These are phyloP conservation scores for Thielaviopsis ethacetica DNA, from an alignment of 2,329 filamentous ascomycete species.

Conservation along the genomic window DNA sequence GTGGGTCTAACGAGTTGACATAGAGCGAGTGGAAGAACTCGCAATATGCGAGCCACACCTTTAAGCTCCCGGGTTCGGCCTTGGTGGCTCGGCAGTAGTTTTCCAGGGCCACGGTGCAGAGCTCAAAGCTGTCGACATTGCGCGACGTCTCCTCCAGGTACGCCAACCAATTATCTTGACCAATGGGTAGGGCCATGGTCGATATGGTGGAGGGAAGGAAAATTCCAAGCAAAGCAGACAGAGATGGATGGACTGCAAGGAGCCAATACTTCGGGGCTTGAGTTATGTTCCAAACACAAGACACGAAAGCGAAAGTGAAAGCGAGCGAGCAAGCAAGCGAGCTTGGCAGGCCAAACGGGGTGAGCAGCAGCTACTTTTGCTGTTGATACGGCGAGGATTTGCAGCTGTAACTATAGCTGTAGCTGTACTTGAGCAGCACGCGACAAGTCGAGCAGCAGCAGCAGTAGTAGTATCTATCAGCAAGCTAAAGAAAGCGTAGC, in stretches of 20 bases:
- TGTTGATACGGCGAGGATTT: not conserved
- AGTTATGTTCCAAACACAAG: not conserved
- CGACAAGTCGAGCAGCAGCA: not conserved
- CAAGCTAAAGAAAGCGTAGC: no score
- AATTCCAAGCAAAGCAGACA: not conserved
- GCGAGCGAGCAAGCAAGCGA: not conserved
- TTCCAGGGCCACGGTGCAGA: slow-evolving; percentile 54
- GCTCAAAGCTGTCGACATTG: slow-evolving; percentile 44
- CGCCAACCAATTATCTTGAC: slow-evolving; percentile 63
- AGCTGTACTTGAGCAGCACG: not conserved
- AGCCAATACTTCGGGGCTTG: not conserved
- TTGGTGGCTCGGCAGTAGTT: slow-evolving; percentile 52
- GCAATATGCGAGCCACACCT: slow-evolving; percentile 62
- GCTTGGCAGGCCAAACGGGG: not conserved
- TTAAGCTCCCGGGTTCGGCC: slow-evolving; percentile 57
- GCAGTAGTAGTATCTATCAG: not conserved
- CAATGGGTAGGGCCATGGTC: slow-evolving; percentile 42
- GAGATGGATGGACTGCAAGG: not conserved
- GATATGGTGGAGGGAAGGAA: not conserved
- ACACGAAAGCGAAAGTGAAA: not conserved
- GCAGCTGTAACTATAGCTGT: not conserved
- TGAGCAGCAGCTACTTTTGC: not conserved
- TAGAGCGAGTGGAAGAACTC: slow-evolving; percentile 61
- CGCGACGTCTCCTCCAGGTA: slow-evolving; percentile 57
- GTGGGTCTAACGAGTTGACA: slow-evolving; percentile 19